phyloP scores from a whole-genome alignment of 2,329 filamentous ascomycete species.

The Tympanopsis confertula region DNA sequence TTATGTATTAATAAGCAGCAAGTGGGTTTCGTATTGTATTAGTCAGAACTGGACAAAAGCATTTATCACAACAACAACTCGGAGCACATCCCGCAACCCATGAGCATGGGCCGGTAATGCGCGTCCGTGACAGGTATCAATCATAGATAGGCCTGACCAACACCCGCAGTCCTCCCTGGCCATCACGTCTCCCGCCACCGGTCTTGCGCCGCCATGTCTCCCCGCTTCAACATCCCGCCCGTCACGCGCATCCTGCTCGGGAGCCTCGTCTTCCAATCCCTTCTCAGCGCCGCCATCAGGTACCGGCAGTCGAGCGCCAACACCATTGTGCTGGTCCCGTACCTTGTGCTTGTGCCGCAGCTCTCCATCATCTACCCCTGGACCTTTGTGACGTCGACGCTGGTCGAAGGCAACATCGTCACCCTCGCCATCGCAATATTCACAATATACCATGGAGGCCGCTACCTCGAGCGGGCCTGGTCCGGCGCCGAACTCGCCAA shows the following conservation, averaged over 20 bases:
- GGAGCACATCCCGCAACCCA: too few relatives aligned
- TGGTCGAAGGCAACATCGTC: slow-evolving; percentile 89
- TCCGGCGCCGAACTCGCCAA: slow-evolving; percentile 84
- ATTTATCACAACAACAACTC: too few relatives aligned
- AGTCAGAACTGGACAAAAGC: too few relatives aligned
- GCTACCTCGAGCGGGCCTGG: slow-evolving; percentile 94
- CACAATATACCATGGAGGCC: slow-evolving; percentile 81
- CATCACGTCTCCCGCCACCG: too few relatives aligned
- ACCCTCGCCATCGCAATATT: slow-evolving; percentile 66
- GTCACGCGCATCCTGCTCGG: slow-evolving; percentile 75
- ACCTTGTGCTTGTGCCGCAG: slow-evolving; percentile 76
- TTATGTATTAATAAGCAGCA: too few relatives aligned
- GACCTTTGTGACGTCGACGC: slow-evolving; percentile 75
- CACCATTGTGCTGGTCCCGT: slow-evolving; percentile 64
- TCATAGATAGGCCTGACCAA: too few relatives aligned
- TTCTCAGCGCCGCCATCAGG: slow-evolving; percentile 70
- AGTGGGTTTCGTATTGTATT: too few relatives aligned
- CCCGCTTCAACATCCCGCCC: slow-evolving; percentile 83
- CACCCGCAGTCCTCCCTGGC: too few relatives aligned
- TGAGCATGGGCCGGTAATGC: too few relatives aligned
- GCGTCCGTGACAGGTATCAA: too few relatives aligned
- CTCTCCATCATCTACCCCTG: slow-evolving; percentile 80
- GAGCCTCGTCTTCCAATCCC: slow-evolving; percentile 62
- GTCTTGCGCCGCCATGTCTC: slow-evolving; percentile 61
- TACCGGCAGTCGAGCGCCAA: slow-evolving; percentile 56